Evolutionary conservation across 306 rosid species (phyloP).

Genomic region (Cucurbita ficifolia): DNA sequence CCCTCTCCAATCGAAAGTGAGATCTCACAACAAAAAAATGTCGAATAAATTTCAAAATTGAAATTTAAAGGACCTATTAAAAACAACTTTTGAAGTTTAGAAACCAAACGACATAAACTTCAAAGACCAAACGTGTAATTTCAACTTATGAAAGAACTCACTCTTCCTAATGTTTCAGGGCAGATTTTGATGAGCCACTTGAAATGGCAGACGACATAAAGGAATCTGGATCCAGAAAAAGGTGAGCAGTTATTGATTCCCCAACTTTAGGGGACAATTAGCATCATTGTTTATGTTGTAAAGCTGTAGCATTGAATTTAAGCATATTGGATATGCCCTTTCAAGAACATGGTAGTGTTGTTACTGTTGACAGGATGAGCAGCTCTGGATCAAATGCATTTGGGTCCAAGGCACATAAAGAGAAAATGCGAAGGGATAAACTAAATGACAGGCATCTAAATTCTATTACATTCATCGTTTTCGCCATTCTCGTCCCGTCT

Average conservation of each 20-base stretch:
- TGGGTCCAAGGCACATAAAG: conserved; percentile 76
- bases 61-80: too few relatives aligned
- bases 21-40: too few relatives aligned
- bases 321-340: background rate
- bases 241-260: conserved; percentile 21
- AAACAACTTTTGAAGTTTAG: too few relatives aligned
- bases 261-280: background rate
- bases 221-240: conserved; percentile 48
- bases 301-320: background rate
- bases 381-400: conserved; percentile 41
- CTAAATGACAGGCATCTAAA: conserved; percentile 69
- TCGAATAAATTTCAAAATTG: too few relatives aligned
- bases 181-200: conserved; percentile 32
- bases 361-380: conserved; percentile 30
- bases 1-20: too few relatives aligned
- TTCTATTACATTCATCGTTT: background rate
- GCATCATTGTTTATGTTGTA: background rate
- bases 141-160: background rate
- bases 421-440: conserved; percentile 78
- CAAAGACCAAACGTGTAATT: too few relatives aligned
- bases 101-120: background rate
- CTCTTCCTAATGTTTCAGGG: conserved; percentile 22
- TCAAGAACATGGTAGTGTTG: background rate
- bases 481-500: conserved; percentile 11
- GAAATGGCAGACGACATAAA: conserved; percentile 20